Percentiles rank a stretch among this genome's conserved stretches.
phyloP scores from a whole-genome alignment of 2,329 filamentous ascomycete species.

The Pseudogymnoascus sp. region DNA sequence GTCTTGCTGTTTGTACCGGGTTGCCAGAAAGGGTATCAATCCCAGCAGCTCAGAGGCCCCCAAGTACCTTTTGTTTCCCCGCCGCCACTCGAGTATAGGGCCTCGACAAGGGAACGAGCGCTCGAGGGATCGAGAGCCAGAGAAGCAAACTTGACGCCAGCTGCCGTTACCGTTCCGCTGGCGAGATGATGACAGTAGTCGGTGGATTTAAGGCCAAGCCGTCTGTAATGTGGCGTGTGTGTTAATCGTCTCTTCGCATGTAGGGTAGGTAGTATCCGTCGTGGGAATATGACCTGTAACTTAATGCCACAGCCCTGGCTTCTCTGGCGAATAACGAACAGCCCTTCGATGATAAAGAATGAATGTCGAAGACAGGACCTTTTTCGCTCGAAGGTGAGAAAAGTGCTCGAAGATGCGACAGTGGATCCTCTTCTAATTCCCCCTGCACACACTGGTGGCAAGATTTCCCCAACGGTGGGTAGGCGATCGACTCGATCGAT shows the following conservation, averaged over 20 bases:
- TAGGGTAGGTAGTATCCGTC: not conserved
- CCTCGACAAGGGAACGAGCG: not conserved
- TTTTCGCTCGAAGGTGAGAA: not conserved
- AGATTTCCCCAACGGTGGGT: not conserved
- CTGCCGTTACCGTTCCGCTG: not conserved
- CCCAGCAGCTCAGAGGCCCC: not conserved
- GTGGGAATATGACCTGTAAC: constrained; percentile 2
- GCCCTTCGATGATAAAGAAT: not conserved
- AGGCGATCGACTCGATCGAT: constrained; percentile 6
- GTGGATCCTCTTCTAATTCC: not conserved
- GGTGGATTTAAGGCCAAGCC: not conserved
- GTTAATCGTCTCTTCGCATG: constrained; percentile 2
- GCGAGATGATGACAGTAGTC: not conserved
- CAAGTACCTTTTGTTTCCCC: not conserved
- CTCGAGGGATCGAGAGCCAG: not conserved
- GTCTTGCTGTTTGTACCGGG: not conserved
- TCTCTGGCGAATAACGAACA: not conserved
- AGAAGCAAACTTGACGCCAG: constrained; percentile 9
- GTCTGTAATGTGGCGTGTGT: not conserved
- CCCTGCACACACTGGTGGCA: not conserved
- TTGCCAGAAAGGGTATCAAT: constrained; percentile 10
- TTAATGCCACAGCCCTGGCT: not conserved
- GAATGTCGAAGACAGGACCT: not conserved
- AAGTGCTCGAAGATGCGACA: not conserved
- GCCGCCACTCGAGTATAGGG: not conserved